Conservation (phyloP, 768 basidiomycete species). For the Naganishia kalamii region DNA sequence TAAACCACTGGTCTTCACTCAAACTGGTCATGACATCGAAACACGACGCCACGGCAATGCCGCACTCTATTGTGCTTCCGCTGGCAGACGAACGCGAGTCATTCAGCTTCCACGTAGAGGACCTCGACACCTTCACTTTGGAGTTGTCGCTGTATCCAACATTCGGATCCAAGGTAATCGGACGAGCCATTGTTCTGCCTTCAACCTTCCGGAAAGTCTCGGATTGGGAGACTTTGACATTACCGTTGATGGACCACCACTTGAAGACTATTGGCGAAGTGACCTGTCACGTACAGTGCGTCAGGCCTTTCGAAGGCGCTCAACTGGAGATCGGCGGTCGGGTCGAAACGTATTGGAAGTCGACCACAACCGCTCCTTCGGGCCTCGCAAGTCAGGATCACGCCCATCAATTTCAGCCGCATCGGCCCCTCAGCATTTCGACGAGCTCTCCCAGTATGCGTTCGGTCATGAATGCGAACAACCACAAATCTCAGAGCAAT, state of each 20-base stretch:
- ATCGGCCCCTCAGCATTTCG: constrained; percentile 44
- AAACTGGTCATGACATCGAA: constrained; percentile 92
- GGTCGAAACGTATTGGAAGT: constrained; percentile 99
- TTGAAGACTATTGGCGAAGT: constrained; percentile 93
- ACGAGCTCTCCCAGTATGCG: constrained; percentile 41
- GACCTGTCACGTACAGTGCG: constrained; percentile 76
- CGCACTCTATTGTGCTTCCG: constrained; percentile 83
- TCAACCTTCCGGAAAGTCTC: constrained; percentile 58
- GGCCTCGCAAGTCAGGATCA: constrained; percentile 41
- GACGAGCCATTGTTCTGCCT: constrained; percentile 79
- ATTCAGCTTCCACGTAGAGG: constrained; percentile 79
- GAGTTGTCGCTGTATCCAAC: constrained; percentile 95
- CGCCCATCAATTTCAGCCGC: constrained; percentile 46
- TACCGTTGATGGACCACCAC: constrained; percentile 82
- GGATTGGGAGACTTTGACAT: constrained; percentile 46
- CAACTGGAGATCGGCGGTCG: constrained; percentile 90
- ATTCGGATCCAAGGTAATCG: constrained; percentile 94
- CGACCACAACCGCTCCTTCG: constrained; percentile 52
- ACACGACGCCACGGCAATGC: constrained; percentile 73
- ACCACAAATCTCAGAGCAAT: constrained; percentile 14
- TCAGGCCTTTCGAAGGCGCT: constrained; percentile 83
- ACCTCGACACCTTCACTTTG: constrained; percentile 64
- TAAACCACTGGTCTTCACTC: constrained; percentile 59
- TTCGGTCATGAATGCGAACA: constrained; percentile 25
- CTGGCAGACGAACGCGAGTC: constrained; percentile 62